These are phyloP conservation scores for Lagenidium giganteum DNA, from an alignment of 352 stramenopile genomes.

Conservation along the genomic window DNA sequence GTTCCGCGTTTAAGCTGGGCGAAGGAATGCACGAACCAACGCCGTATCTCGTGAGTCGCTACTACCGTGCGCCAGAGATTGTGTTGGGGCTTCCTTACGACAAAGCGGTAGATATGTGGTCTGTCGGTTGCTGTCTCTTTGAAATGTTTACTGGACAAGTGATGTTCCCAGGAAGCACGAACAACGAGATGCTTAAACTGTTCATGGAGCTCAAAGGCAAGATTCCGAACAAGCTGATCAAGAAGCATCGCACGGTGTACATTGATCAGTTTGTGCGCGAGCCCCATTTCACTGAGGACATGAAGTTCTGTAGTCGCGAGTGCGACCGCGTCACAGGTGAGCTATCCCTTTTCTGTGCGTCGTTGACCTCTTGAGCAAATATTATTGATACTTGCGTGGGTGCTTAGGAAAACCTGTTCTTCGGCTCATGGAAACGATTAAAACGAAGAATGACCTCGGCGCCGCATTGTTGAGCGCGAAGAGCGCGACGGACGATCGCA, in stretches of 20 bases:
- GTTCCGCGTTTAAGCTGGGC: constrained; percentile 90
- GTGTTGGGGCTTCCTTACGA: constrained; percentile 87
- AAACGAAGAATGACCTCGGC: constrained; percentile 54
- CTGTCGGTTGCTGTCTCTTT: constrained; percentile 91
- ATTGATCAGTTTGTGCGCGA: constrained; percentile 70
- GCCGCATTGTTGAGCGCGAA: constrained; percentile 52
- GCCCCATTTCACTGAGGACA: constrained; percentile 70
- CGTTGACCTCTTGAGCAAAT: neutral
- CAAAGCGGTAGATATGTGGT: constrained; percentile 95
- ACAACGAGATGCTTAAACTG: constrained; percentile 95
- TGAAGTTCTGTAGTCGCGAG: constrained; percentile 72
- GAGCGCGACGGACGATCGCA: constrained; percentile 57
- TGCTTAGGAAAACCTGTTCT: constrained; percentile 61
- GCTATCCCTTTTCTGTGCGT: neutral
- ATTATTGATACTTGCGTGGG: neutral
- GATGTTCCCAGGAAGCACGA: constrained; percentile 93
- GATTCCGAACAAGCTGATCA: constrained; percentile 68
- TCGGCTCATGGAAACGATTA: constrained; percentile 62
- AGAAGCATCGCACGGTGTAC: constrained; percentile 54
- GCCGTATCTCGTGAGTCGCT: constrained; percentile 97
- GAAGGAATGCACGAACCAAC: constrained; percentile 91
- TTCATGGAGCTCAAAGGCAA: constrained; percentile 95
- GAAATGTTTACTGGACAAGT: constrained; percentile 97
- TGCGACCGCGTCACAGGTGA: constrained; percentile 61
- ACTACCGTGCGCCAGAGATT: constrained; percentile 95